Evolutionary conservation across 225 moss, liverwort and hornwort genomes (phyloP), one percentile per base, ranked within the genome.

Genomic region (Polytrichum commune): DNA sequence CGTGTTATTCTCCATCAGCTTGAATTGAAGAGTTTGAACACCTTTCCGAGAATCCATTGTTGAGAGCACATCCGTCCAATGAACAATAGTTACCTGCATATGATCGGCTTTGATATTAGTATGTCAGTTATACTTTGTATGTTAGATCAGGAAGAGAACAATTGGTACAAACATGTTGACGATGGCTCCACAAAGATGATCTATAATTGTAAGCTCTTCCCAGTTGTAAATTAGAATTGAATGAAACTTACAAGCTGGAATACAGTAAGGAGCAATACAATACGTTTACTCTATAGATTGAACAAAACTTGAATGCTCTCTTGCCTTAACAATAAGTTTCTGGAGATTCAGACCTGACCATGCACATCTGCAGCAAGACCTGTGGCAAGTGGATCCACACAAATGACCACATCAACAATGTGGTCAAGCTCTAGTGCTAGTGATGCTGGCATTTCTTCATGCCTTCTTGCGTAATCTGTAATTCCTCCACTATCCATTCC

Each of bases 321-420:
- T 54, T 10, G 9, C 28, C 18, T 19, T 9, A 27, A 7, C 5
- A 54, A 5, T 54, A 6, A 6, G 26, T 5, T 7, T 23, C 55
- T 30, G n/a, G 20, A 29, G 57, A 19, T 19, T n/a, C 29, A 62
- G 78, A 92, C 92, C 90, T 92, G 90, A 68, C 97, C 97, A 61
- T 94, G 96, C 23, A 97, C 90, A 60, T 97, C 94, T 60, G 80
- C 84, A 20, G 93, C 88, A 73, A 87, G 88, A 56, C 86, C 86
- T 64, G 85, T 88, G 9, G 75, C 81, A 5, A 92, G 71, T 29
- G 97, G 90, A 78, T 97, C 92, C 78, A 97, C 90, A n/a, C 72
- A 82, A 63, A 97, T 75, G 28, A 90, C 76, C 7, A 83, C 86
- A 74, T 92, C 90, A 53, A 90, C 86, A 67, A 78, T 71, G 79